phyloP scores from a whole-genome alignment of 176 grass and related monocot genomes.

The Rhynchospora tenuis region DNA sequence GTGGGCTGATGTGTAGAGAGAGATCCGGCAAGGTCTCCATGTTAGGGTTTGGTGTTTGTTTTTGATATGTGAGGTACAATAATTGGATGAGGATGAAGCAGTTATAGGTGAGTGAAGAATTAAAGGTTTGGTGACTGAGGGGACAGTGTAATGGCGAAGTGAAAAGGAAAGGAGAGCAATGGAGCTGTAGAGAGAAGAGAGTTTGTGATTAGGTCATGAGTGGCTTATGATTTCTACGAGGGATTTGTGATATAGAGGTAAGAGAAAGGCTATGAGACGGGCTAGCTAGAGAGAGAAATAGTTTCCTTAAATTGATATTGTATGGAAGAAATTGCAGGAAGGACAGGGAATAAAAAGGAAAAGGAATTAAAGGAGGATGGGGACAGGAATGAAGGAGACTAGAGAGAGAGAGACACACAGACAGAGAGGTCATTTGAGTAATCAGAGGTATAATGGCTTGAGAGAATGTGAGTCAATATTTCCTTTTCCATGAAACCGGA shows the following conservation, averaged over 20 bases:
- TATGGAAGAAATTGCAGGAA: constrained; percentile 33
- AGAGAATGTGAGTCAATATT: constrained; percentile 29
- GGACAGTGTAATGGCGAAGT: neutral
- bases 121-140: constrained; percentile 30
- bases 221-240: constrained; percentile 54
- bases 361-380: constrained; percentile 14
- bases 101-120: constrained; percentile 1
- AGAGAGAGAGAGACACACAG: constrained; percentile 25
- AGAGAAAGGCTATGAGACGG: neutral
- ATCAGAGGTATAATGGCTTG: constrained; percentile 28
- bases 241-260: constrained; percentile 33
- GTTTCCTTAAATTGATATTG: constrained; percentile 23
- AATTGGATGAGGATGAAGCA: neutral
- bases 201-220: constrained; percentile 86
- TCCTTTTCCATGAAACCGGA: constrained; percentile 27
- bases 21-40: constrained; percentile 39
- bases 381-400: constrained; percentile 18
- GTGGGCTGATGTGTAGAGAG: constrained; percentile 72
- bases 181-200: constrained; percentile 17
- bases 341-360: constrained; percentile 28
- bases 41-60: neutral
- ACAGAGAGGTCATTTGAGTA: neutral
- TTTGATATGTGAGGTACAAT: neutral
- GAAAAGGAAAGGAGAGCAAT: constrained; percentile 20
- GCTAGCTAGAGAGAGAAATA: constrained; percentile 13